Evolutionary conservation across 2,329 filamentous ascomycete genomes (phyloP), one percentile per base, ranked within the genome.

Genomic region (Phyllosticta citrichinensis): DNA sequence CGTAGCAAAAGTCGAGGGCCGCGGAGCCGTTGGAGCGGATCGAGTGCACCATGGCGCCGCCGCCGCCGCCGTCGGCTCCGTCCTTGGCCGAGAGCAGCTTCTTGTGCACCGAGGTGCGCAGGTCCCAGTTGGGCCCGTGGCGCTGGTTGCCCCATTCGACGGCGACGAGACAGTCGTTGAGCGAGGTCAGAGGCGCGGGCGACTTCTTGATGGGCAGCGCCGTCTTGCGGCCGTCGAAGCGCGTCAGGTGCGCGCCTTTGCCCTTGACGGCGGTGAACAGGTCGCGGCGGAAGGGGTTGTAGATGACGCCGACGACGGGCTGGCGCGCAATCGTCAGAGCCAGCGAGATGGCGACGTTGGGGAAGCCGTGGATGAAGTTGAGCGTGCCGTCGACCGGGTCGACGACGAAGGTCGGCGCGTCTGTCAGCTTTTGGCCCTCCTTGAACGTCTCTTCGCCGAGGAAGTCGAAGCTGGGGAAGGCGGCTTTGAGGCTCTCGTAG

Each of bases 281-380:
- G 3, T 74, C 69, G 8, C 67, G 66, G 5, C 68, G 68, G 56
- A 70, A 70, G 3, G 73, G 73, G 55, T 72, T 74, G 64, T 66
- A 72, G 0, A 75, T 69, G 0, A 74, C 67, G 9, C 70, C 73
- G 1, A 75, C 62, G 3, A 74, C 65, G 1, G 73, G 65, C 62
- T 69, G 69, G 63, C 70, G 71, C 14, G 68, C 65, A 12, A 75
- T 19, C 0, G 68, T 69, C 0, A 75, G 57, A 0, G 69, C 91
- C 24, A 99, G 82, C n/a, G 87, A 87, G 69, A 99, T 97, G 4
- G 69, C 70, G n/a, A 65, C 68, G 62, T 75, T 73, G 3, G 68
- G 70, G 17, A 74, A 71, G 12, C 72, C 71, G 54, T 71, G 69
- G 8, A 70, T 72, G 65, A 75, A 75, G 64, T 75, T 75, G 1